Evolutionary conservation across 768 basidiomycete species (phyloP).

Genomic region (Agrocybe praecox): DNA sequence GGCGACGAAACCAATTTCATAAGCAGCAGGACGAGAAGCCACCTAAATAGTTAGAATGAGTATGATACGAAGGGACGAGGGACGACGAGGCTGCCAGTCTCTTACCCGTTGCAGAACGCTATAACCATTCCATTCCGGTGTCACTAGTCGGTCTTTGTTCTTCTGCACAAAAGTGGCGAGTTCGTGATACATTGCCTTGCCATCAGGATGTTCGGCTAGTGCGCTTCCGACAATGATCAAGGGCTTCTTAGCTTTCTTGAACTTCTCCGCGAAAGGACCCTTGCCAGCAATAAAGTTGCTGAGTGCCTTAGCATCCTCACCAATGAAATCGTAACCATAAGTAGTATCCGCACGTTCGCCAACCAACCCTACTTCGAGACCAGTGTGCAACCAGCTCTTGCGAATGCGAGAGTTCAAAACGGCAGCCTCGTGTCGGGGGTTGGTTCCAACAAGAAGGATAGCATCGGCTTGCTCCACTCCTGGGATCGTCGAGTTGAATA

Average conservation of each 20-base stretch:
- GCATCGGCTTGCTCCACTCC: constrained; percentile 90
- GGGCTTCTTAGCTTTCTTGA: constrained; percentile 88
- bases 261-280: constrained; percentile 79
- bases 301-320: constrained; percentile 72
- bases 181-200: constrained; percentile 72
- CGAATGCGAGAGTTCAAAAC: constrained; percentile 97
- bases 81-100: not conserved
- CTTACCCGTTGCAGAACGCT: constrained; percentile 88
- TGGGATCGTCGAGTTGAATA: constrained; percentile 93
- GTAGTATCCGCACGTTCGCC: constrained; percentile 91
- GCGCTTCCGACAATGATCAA: constrained; percentile 93
- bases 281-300: constrained; percentile 79
- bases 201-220: constrained; percentile 83
- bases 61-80: not conserved
- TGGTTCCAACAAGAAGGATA: constrained; percentile 93
- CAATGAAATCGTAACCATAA: constrained; percentile 93
- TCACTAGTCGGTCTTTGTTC: constrained; percentile 76
- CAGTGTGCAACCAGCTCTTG: constrained; percentile 89
- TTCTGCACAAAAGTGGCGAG: constrained; percentile 80
- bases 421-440: constrained; percentile 96
- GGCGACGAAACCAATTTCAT: constrained; percentile 93
- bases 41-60: constrained; percentile 44
- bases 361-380: constrained; percentile 85
- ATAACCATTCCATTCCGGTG: constrained; percentile 95
- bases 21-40: constrained; percentile 92